Evolutionary conservation across 805 yeast species (phyloP), one percentile per base, ranked within the genome.

Genomic region (Candida maltosa): DNA sequence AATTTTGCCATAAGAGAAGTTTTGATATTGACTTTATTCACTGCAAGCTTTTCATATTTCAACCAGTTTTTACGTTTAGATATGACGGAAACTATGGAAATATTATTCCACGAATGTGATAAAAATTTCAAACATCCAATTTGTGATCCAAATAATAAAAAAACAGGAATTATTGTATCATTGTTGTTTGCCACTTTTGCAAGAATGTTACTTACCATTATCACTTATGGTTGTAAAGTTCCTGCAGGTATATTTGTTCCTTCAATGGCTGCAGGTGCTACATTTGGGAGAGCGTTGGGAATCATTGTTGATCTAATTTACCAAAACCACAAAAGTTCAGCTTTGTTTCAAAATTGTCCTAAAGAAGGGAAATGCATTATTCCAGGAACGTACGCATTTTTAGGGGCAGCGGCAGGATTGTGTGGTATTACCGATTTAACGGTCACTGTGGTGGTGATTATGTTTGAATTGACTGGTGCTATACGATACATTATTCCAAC

Each of bases 161-260:
- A 58, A 19, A 46, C 64, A 3, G 49, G 47, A 7, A 58, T 77
- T 3, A 48, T 85, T 3, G 44, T 70, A 1, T 72, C 89, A 0
- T 67, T 93, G 15, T 35, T 73, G 0, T 65, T 76, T 34, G 97
- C 97, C 0, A 83, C 96, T 0, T 44, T 78, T 0, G 60, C 87
- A 4, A 69, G 98, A 37, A 76, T 81, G 64, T 44, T 71, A 0
- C 69, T 93, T 32, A 86, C 93, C 18, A 75, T 88, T 18, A 69
- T 93, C 11, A 83, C 97, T 0, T 93, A 94, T 56, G 96, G 96
- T 2, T 80, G 88, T 42, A 87, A 83, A 58, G 89, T 91, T 0
- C 98, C 98, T 0, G 95, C 97, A n/a, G 98, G 98, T 11, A 87
- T 91, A 5, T 83, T 93, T 60, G 95, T 93, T 35, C 98, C 98